Evolutionary conservation across 2,329 filamentous ascomycete genomes (phyloP), one percentile per base, ranked within the genome.

Genomic region (Seiridium unicorne): DNA sequence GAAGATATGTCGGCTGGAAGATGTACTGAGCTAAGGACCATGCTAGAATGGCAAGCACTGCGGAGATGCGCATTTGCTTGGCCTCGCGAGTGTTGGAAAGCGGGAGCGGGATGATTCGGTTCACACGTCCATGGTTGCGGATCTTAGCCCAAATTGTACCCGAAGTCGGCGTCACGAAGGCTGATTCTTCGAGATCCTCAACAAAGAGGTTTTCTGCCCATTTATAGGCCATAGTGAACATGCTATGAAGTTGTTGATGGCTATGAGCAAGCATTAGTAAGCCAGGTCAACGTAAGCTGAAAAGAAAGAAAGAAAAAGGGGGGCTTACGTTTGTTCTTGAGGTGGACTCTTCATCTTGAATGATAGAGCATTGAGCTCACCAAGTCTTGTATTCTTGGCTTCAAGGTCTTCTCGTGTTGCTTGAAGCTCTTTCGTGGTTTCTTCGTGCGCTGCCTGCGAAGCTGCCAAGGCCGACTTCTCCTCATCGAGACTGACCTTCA

Each of bases 61-160:
- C 70, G n/a, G 69, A 67, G 57, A 74, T 71, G 60, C 73, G 73
- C 73, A 75, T 75, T 26, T 70, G 68, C 62, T 75, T 75, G 55
- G 73, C 72, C 1, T 71, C 70, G 0, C 69, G 62, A 5, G 70
- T 66, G 67, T 75, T 75, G 66, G 72, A 71, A 40, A 67, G 71
- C 3, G 73, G 73, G 1, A 75, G 68, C 1, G 73, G 73, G 18
- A 69, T 40, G 60, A 61, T 40, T 11, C 60, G 48, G 55, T 55
- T 55, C 48, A 61, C 55, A 10, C 55, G 55, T 13, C 44, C 36
- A 42, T 61, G 60, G 35, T 42, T 61, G 13, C 55, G 55, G 18
- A 61, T 32, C 49, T 54, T 55, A 35, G 48, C 51, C 60, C 60
- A 61, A 13, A 35, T 35, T 5, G 56, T 54, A 2, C 44, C 35